A percentile compares a stretch with the other conserved stretches of the same genome.
phyloP scores from a whole-genome alignment of 2,329 filamentous ascomycete genomes.

The Penicillium sp. region DNA sequence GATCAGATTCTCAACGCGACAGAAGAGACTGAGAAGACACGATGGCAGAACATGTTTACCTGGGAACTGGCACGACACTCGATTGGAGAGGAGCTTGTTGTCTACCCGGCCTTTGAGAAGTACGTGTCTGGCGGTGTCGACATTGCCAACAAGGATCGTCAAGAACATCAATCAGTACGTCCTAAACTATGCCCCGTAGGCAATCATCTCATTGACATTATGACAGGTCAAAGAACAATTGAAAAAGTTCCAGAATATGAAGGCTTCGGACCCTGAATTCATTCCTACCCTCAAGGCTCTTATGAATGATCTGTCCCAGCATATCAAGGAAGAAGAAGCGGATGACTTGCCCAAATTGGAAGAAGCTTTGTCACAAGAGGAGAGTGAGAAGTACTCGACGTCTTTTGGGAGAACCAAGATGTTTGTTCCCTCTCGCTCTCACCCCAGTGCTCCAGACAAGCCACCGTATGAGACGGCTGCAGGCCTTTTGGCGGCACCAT shows the following conservation, averaged over 20 bases:
- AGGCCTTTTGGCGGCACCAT: conserved; percentile 54
- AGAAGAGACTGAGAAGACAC: conserved; percentile 14
- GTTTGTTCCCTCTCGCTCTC: conserved; percentile 51
- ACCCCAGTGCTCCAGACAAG: conserved; percentile 49
- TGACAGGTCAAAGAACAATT: conserved; percentile 51
- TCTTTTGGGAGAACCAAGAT: conserved; percentile 53
- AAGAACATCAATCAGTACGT: conserved; percentile 40
- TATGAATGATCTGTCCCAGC: conserved; percentile 42
- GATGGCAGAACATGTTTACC: conserved; percentile 49
- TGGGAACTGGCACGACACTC: conserved; percentile 53
- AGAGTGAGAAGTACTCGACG: conserved; percentile 36
- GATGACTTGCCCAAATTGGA: conserved; percentile 51
- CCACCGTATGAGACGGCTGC: conserved; percentile 56
- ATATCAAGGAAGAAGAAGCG: conserved; percentile 52
- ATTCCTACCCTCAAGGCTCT: conserved; percentile 41
- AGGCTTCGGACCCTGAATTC: conserved; percentile 40
- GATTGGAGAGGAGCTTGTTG: conserved; percentile 50
- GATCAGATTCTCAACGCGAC: too few relatives aligned
- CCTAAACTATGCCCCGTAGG: not conserved
- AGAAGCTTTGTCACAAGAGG: conserved; percentile 31
- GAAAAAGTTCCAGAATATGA: conserved; percentile 48
- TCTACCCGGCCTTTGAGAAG: conserved; percentile 54
- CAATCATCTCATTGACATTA: too few relatives aligned
- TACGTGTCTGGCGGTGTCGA: conserved; percentile 42
- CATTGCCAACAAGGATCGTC: conserved; percentile 48